Base-by-base conservation (phyloP, 2,329 filamentous ascomycete genomes). In the Coniochaeta sp. region DNA sequence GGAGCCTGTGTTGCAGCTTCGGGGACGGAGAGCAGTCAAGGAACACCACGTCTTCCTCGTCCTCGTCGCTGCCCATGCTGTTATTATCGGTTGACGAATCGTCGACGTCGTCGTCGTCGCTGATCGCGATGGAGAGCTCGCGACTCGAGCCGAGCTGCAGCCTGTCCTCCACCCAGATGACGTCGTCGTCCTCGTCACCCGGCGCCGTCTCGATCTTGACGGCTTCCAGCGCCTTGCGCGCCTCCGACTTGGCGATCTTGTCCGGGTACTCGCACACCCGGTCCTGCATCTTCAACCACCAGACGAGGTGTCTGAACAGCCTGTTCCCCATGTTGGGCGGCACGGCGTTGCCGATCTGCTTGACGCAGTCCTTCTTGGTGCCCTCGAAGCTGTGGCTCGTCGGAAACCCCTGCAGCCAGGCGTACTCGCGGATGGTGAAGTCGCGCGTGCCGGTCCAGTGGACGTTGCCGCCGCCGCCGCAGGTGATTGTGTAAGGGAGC, bases 281-380 rank as follows among this genome's bases (percentile, higher is more conserved):
- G 59, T 85, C 82, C 22, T 75, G 67, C 1, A 69, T 62, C 16
- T 81, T 68, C 1, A 85, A 67, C 73, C 77, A 81, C 8, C 69
- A 62, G 19, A 77, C 70, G 9, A 85, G 65, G 56, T 83, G 79
- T n/a, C 69, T 67, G 62, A 80, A 84, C 0, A 85, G 66, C 0
- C 78, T 71, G 28, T 73, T 72, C 2, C 84, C 84, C 0, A 81
- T 79, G 30, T 74, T 74, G 0, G 89, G 84, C 0, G 91, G 89
- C 17, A 93, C 91, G 0, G 90, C 90, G 67, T 95, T 93, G 0
- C 90, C 90, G 63, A 93, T 89, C 69, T 92, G 89, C 63, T 77
- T 81, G 64, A 81, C 81, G 17, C 83, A 73, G 16, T 71, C 69
- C 0, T 71, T 75, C n/a, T 14, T 22, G 12, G 30, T 19, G 0